phyloP scores from a whole-genome alignment of 345 rosid species.

The Iberis pinnata region DNA sequence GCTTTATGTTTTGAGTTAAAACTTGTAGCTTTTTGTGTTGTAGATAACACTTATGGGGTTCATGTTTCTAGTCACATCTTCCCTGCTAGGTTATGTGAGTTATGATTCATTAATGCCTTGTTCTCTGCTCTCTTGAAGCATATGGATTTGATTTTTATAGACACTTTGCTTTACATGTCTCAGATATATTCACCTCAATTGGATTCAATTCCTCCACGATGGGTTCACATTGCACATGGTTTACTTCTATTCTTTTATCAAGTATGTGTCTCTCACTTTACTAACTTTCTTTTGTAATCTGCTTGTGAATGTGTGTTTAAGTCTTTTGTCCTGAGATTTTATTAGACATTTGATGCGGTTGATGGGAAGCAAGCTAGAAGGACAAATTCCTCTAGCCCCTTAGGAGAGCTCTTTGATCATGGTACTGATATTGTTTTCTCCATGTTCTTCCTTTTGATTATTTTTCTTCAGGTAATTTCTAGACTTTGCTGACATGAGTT shows the following conservation, averaged over 20 bases:
- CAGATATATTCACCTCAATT: slow-evolving; percentile 41
- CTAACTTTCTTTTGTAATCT: background rate
- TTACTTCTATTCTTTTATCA: slow-evolving; percentile 90
- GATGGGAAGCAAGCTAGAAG: slow-evolving; percentile 99
- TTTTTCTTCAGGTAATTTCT: slow-evolving; percentile 14
- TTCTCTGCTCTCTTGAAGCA: slow-evolving; percentile 6
- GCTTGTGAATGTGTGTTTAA: slow-evolving; percentile 1
- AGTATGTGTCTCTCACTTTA: slow-evolving; percentile 37
- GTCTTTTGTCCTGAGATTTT: background rate
- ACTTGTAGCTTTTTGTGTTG: slow-evolving; percentile 15
- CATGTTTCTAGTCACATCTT: slow-evolving; percentile 72
- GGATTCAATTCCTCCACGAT: slow-evolving; percentile 92
- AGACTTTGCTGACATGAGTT: slow-evolving; percentile 21
- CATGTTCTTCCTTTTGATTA: slow-evolving; percentile 2
- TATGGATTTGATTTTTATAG: background rate
- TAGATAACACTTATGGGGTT: slow-evolving; percentile 94
- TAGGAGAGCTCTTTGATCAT: slow-evolving; percentile 94
- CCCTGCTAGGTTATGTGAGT: slow-evolving; percentile 89
- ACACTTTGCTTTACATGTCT: slow-evolving; percentile 11
- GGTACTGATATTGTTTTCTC: slow-evolving; percentile 47
- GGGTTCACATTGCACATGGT: slow-evolving; percentile 97
- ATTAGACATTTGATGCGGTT: slow-evolving; percentile 94
- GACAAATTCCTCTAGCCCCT: slow-evolving; percentile 86
- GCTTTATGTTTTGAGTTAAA: background rate
- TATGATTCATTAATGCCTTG: slow-evolving; percentile 10